Evolutionary conservation across 2,329 filamentous ascomycete genomes (phyloP), one percentile per base, ranked within the genome.

Genomic region (Pseudocercospora vitis): DNA sequence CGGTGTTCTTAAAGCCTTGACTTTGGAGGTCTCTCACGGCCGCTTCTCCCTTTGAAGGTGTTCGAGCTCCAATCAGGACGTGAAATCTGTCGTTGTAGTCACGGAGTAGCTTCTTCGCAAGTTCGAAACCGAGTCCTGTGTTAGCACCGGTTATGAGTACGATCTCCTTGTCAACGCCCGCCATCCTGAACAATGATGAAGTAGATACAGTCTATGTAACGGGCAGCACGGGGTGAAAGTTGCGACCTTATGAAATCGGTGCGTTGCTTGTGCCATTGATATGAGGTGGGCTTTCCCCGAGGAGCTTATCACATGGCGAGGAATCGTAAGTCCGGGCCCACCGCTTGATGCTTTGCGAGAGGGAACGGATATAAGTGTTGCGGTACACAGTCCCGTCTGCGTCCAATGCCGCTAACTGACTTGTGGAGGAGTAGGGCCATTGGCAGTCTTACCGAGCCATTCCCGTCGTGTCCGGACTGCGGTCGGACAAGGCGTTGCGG

Each of bases 41-140:
- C 1, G 63, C 64, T 0, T 80, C 66, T n/a, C 74, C 83, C 49
- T 83, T 84, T 2, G 72, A 69, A 0, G 77, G 23, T 1, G 71
- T 74, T 1, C 83, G 78, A 28, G 74, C 75, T 28, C 82, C 82
- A 4, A 87, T 63, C 16, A 85, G 63, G 52, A 87, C 73, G 9
- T 77, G 72, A 64, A 84, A 85, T 1, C 75, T 12, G 7, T 68
- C 68, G 2, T 64, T 23, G 0, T 82, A 80, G 9, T 69, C 57
- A 7, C 29, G 31, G 37, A 75, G 70, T 0, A 86, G 70, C 1
- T 79, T 76, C 56, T 79, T 82, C 45, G 84, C 76, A 6, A 74
- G 76, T 58, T 85, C 77, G 39, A 76, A 78, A 2, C 84, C 84
- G 23, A 86, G 75, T 11, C 83, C 83, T 0, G 77, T 83, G 48